Evolutionary conservation across 345 rosid genomes (phyloP), one percentile per base, ranked within the genome.

Genomic region (Gossypium arboreum): DNA sequence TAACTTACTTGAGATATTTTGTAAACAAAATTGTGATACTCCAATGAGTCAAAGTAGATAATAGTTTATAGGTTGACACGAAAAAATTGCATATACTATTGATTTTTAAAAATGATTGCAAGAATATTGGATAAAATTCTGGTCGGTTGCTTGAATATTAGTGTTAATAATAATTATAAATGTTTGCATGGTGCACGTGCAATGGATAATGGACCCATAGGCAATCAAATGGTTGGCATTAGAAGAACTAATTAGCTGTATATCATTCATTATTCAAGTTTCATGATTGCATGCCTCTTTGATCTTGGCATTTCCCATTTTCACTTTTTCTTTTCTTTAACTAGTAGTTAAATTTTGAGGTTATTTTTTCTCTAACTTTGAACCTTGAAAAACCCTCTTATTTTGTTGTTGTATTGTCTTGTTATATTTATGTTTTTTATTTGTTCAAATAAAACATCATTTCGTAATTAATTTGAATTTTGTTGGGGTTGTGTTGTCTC

Each of bases 161-260:
- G 41, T 59, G 43, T 27, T 16, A 16, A 25, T 27, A 60, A 60
- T n/a, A 41, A 43, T 65, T n/a, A 41, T n/a, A 18, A 8, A 44
- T 65, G 13, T 65, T 64, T 65, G 69, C 72, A 77, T 67, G 83
- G 76, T 74, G 72, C 88, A 83, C 86, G 86, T 81, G 88, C 78
- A 71, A 66, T 81, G 55, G 77, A 39, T 43, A 51, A 74, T 60
- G 77, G 84, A 48, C 79, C 65, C 68, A 50, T 6, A 9, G 18
- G 65, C 61, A 58, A 75, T 64, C 22, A 73, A 59, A 69, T 72
- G 60, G 67, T 73, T 76, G 78, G 48, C 83, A 44, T 60, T 76
- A 67, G 77, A 73, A 47, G 13, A 59, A 56, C 11, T 18, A 72
- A 44, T 66, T 78, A 81, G 84, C 82, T 83, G 86, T 82, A 81